Conservation (phyloP, 2,329 filamentous ascomycete genomes). For the Colletotrichum filicis region DNA sequence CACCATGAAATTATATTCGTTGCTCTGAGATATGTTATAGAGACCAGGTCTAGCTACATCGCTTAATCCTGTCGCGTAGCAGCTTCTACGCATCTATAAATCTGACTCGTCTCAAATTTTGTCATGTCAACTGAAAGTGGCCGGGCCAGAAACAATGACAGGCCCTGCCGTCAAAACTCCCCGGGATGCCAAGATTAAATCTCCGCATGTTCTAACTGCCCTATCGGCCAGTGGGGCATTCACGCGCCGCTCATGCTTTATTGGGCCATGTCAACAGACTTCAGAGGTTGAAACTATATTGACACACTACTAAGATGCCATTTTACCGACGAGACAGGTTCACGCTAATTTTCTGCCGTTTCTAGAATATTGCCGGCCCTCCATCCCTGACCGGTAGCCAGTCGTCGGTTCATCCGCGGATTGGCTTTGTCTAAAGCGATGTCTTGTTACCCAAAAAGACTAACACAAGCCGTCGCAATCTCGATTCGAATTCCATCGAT, state of each 20-base stretch:
- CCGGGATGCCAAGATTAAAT: neutral
- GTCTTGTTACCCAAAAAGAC: no score
- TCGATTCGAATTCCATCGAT: no score
- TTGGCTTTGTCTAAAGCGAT: no score
- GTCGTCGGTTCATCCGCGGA: no score
- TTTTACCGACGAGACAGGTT: neutral
- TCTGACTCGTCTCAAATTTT: neutral
- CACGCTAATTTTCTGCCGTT: neutral
- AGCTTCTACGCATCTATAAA: neutral
- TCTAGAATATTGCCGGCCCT: neutral
- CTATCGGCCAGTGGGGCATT: neutral
- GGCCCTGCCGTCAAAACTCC: neutral
- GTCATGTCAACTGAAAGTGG: neutral
- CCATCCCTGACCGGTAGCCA: no score
- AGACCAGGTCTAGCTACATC: neutral
- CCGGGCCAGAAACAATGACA: neutral
- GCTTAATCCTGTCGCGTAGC: neutral
- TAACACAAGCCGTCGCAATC: no score
- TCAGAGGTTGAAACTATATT: neutral
- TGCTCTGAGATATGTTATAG: no score
- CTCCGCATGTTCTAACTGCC: neutral
- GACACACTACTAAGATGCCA: neutral
- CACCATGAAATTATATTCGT: no score
- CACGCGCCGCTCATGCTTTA: no score
- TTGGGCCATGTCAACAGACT: neutral